Percentiles rank a stretch among this genome's conserved stretches.
These are phyloP conservation scores for Paramecium primaurelia DNA, from an alignment of 73 alveolate species.

Conservation along the genomic window DNA sequence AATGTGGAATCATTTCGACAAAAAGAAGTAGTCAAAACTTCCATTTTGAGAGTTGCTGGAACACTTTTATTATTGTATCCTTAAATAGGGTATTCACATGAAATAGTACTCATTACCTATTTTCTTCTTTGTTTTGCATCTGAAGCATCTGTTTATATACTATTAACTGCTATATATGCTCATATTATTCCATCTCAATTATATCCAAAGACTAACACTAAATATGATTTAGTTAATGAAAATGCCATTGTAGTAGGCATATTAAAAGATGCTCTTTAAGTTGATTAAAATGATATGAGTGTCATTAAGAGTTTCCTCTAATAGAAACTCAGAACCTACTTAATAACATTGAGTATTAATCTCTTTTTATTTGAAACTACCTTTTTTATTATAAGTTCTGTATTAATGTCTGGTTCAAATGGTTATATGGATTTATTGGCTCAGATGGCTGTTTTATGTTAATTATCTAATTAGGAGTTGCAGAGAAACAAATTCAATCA, in stretches of 20 bases:
- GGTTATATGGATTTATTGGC: neutral
- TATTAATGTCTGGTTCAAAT: neutral
- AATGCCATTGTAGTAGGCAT: neutral
- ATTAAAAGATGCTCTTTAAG: neutral
- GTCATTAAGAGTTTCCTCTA: neutral
- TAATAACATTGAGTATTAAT: neutral
- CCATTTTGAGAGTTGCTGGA: neutral
- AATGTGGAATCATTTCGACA: neutral
- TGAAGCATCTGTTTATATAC: constrained; percentile 41
- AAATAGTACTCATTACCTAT: neutral
- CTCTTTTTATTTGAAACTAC: constrained; percentile 3
- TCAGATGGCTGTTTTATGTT: neutral
- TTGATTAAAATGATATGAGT: neutral
- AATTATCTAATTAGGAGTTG: neutral
- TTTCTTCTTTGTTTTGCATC: constrained; percentile 20
- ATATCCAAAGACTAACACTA: neutral
- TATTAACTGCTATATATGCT: neutral
- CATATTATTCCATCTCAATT: neutral
- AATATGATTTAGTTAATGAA: constrained; percentile 3
- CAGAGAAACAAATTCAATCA: neutral
- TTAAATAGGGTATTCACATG: constrained; percentile 8
- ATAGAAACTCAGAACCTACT: neutral
- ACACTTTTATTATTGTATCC: constrained; percentile 20
- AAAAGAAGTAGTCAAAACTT: neutral
- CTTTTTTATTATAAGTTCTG: constrained; percentile 3